Conservation (phyloP, 2,329 filamentous ascomycete species). For the Talaromyces sp. region DNA sequence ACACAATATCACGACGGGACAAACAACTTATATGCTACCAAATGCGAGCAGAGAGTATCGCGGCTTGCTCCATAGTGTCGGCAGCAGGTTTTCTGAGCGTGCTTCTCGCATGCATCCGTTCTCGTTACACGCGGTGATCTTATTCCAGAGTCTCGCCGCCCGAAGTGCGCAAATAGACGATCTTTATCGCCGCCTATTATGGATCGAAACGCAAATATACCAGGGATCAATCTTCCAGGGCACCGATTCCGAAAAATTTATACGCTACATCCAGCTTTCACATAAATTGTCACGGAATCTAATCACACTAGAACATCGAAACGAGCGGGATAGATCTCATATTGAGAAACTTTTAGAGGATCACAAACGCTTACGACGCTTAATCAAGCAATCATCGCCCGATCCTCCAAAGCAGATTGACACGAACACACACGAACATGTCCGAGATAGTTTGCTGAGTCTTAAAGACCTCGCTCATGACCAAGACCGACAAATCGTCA, state of each 20-base stretch:
- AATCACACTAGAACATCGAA: conserved; percentile 23
- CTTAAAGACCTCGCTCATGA: conserved; percentile 21
- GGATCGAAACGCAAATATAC: conserved; percentile 24
- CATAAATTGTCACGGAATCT: conserved; percentile 23
- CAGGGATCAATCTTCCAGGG: conserved; percentile 23
- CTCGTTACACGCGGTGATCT: conserved; percentile 19
- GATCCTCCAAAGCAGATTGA: conserved; percentile 5
- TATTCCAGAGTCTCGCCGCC: conserved; percentile 20
- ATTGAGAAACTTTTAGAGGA: conserved; percentile 21
- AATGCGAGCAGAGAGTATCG: conserved; percentile 20
- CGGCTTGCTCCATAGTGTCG: conserved; percentile 19
- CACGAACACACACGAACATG: conserved; percentile 15
- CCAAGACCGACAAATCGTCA: conserved; percentile 21
- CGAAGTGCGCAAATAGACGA: conserved; percentile 20
- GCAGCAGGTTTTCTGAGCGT: conserved; percentile 7
- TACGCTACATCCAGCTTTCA: conserved; percentile 21
- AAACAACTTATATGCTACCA: conserved; percentile 21
- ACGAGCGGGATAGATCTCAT: conserved; percentile 21
- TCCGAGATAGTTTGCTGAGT: conserved; percentile 20
- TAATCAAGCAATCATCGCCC: conserved; percentile 8
- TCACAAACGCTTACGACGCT: conserved; percentile 18
- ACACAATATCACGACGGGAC: conserved; percentile 19
- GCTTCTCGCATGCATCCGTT: conserved; percentile 18
- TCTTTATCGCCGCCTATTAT: conserved; percentile 21
- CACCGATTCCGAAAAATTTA: conserved; percentile 21